Evolutionary conservation across 805 yeast genomes (phyloP), one percentile per base, ranked within the genome.

Genomic region (Candida chauliodis): DNA sequence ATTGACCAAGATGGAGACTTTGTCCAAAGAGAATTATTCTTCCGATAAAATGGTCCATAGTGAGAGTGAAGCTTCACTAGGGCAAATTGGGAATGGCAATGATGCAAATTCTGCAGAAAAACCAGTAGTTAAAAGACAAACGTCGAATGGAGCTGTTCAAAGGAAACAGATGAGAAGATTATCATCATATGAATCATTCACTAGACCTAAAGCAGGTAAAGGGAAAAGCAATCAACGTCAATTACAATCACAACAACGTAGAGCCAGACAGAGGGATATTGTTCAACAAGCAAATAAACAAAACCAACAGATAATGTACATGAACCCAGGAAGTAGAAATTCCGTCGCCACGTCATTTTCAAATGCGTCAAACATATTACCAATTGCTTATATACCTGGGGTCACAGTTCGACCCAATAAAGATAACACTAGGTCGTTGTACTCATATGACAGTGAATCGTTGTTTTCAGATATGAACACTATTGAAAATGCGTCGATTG

Each of bases 351-450:
- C 84, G 21, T 76, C 89, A 5, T 76, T 81, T 10, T 64, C 71
- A 26, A 78, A 83, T 50, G 95, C 95, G 3, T 84, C 95, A 10
- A 89, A 90, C 58, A 80, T 90, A 46, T 74, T 90, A 44, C 96
- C 96, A 14, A 83, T 91, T 41, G 95, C 95, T 2, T 90, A 89
- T 55, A 86, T 90, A 43, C 98, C 97, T 0, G 97, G 97, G 25
- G 96, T 89, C 31, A 85, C 89, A 4, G 77, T 79, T 16, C 67
- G 82, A 18, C 71, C 76, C 33, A 66, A 70, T 7, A 62, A 62
- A 38, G 64, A 67, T 48, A 64, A 66, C 61, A 50, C 69, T 48
- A 48, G 74, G 53, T 49, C 73, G 52, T 53, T 75, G 50, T 51
- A 73, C 60, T 57, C 69, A 51, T 51, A 73, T 57, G 64, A 74